Evolutionary conservation across 1,139 yeast genomes (phyloP).

Genomic region (Candida sp.): DNA sequence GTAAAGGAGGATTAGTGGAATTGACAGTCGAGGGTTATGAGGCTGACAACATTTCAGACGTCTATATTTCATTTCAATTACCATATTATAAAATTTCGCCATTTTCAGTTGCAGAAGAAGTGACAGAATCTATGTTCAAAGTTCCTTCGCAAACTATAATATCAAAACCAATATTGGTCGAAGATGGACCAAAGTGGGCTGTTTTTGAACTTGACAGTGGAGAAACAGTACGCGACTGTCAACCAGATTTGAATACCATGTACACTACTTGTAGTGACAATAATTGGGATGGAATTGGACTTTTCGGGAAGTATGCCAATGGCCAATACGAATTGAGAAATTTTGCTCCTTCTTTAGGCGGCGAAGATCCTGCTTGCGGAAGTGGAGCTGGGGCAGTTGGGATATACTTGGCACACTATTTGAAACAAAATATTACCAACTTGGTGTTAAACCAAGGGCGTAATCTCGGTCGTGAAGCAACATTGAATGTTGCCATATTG

Average conservation of each 20-base stretch:
- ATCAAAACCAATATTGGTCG: slow-evolving; percentile 17
- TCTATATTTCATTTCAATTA: slow-evolving; percentile 16
- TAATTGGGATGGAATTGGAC: slow-evolving; percentile 28
- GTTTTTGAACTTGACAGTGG: slow-evolving; percentile 25
- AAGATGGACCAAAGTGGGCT: slow-evolving; percentile 44
- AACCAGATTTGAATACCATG: slow-evolving; percentile 24
- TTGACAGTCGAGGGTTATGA: slow-evolving; percentile 9
- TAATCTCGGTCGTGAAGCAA: slow-evolving; percentile 29
- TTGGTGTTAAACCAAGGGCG: slow-evolving; percentile 30
- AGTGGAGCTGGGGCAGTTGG: slow-evolving; percentile 42
- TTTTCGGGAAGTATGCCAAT: slow-evolving; percentile 28
- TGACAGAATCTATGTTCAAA: slow-evolving; percentile 16
- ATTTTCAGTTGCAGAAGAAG: slow-evolving; percentile 13
- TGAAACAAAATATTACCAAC: slow-evolving; percentile 1
- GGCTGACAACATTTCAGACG: slow-evolving; percentile 6
- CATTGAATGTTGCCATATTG: slow-evolving; percentile 15
- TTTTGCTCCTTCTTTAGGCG: slow-evolving; percentile 39
- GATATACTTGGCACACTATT: slow-evolving; percentile 11
- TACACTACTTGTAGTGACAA: slow-evolving; percentile 11
- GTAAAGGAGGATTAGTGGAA: slow-evolving; percentile 40
- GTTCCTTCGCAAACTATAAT: slow-evolving; percentile 7
- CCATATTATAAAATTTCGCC: slow-evolving; percentile 20
- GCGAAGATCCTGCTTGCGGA: slow-evolving; percentile 54
- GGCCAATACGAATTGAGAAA: slow-evolving; percentile 30
- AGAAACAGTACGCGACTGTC: slow-evolving; percentile 21